phyloP scores from a whole-genome alignment of 345 rosid species.

The Gossypium rotundifolium region DNA sequence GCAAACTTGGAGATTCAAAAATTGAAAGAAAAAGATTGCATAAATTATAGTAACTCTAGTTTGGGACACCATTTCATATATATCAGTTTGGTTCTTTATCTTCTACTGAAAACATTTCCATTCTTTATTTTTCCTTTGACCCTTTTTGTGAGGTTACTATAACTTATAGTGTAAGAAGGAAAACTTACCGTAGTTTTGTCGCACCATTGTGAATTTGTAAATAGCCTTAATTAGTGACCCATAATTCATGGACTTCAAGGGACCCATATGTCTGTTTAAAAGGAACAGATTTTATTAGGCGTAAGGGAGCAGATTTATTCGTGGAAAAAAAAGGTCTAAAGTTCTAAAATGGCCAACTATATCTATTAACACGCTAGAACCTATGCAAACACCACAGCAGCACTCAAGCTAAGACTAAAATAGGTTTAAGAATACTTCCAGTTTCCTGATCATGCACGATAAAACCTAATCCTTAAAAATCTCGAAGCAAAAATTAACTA shows the following conservation, averaged over 20 bases:
- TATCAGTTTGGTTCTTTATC: background rate
- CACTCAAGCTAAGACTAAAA: background rate
- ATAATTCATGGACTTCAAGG: constrained; percentile 55
- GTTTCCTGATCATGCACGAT: background rate
- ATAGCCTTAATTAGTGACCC: constrained; percentile 72
- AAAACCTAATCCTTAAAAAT: background rate
- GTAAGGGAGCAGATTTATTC: background rate
- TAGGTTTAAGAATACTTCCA: background rate
- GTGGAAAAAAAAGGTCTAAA: background rate
- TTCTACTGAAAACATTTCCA: background rate
- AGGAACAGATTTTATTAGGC: background rate
- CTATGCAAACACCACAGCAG: background rate
- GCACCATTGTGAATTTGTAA: constrained; percentile 65
- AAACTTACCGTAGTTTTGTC: constrained; percentile 70
- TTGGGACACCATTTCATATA: background rate
- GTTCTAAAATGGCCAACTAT: background rate
- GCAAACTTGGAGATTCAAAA: background rate
- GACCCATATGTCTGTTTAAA: constrained; percentile 66
- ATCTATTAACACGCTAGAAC: constrained; percentile 1
- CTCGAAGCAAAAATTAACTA: background rate
- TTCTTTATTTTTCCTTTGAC: background rate
- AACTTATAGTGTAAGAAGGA: background rate
- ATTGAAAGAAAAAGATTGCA: background rate
- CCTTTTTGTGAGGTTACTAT: background rate
- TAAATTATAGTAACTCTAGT: background rate